A percentile compares a stretch with the other conserved stretches of the same genome.
Evolutionary conservation across 2,329 filamentous ascomycete species (phyloP).

Genomic region (Colletotrichum musae): DNA sequence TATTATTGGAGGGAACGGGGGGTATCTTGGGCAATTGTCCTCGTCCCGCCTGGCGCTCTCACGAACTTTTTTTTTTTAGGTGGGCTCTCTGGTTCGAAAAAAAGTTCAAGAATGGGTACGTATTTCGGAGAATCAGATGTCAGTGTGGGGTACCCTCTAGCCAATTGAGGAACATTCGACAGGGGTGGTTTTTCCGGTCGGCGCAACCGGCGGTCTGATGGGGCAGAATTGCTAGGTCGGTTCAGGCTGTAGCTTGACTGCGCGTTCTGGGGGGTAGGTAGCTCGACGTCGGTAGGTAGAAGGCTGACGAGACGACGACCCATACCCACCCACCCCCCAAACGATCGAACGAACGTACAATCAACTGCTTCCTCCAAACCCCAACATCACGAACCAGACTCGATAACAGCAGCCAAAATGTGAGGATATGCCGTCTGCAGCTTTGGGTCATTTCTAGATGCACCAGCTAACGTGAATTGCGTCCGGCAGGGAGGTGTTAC

Average conservation of each 20-base stretch:
- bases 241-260: conserved; percentile 61
- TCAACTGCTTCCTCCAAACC: conserved; percentile 22
- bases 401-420: conserved; percentile 47
- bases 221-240: conserved; percentile 48
- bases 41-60: conserved; percentile 44
- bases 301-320: conserved; percentile 37
- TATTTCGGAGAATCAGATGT: conserved; percentile 36
- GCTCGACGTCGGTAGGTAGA: conserved; percentile 36
- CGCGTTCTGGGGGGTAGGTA: conserved; percentile 49
- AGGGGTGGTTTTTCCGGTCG: conserved; percentile 33
- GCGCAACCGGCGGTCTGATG: conserved; percentile 48
- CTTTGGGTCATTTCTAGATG: conserved; percentile 11
- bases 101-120: conserved; percentile 53
- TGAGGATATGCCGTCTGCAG: conserved; percentile 41
- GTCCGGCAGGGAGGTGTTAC: conserved; percentile 87
- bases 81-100: conserved; percentile 47
- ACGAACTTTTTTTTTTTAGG: conserved; percentile 44
- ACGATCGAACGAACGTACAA: conserved; percentile 22
- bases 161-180: conserved; percentile 13
- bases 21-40: conserved; percentile 42
- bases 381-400: conserved; percentile 19
- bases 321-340: conserved; percentile 3
- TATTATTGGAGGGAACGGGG: conserved; percentile 34
- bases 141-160: conserved; percentile 19
- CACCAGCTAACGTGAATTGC: conserved; percentile 38